Conservation (phyloP, 108 stramenopile genomes). For the Pseudonitzschia delicatissima region DNA sequence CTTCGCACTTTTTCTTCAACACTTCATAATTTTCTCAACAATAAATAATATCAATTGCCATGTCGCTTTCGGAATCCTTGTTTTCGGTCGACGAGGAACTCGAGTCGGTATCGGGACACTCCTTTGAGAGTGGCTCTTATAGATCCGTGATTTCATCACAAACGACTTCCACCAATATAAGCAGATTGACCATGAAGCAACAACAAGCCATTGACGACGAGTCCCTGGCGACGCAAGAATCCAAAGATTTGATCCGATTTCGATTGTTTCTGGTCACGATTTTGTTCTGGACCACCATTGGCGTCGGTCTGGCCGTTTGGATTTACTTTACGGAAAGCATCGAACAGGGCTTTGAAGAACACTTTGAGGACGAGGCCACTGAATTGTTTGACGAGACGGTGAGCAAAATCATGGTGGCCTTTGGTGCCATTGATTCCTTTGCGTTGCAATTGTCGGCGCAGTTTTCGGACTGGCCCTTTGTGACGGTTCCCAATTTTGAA, state of each 20-base stretch:
- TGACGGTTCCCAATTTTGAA: constrained; percentile 50
- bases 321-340: background rate
- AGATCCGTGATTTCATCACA: too few species aligned
- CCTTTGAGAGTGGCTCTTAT: too few species aligned
- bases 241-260: background rate
- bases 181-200: background rate
- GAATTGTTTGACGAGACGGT: background rate
- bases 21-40: too few species aligned
- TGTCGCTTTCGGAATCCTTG: too few species aligned
- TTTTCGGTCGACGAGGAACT: too few species aligned
- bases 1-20: too few species aligned
- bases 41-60: too few species aligned
- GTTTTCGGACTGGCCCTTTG: constrained; percentile 44
- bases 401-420: constrained; percentile 22
- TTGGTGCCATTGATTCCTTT: constrained; percentile 20
- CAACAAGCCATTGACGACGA: background rate
- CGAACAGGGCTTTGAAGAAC: background rate
- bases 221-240: background rate
- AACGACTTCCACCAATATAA: background rate
- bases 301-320: background rate
- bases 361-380: background rate
- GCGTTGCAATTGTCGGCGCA: background rate
- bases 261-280: background rate
- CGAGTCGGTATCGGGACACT: too few species aligned
- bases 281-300: background rate